These are phyloP conservation scores for Solanum arcanum DNA, from an alignment of 257 asterid species.

Conservation along the genomic window DNA sequence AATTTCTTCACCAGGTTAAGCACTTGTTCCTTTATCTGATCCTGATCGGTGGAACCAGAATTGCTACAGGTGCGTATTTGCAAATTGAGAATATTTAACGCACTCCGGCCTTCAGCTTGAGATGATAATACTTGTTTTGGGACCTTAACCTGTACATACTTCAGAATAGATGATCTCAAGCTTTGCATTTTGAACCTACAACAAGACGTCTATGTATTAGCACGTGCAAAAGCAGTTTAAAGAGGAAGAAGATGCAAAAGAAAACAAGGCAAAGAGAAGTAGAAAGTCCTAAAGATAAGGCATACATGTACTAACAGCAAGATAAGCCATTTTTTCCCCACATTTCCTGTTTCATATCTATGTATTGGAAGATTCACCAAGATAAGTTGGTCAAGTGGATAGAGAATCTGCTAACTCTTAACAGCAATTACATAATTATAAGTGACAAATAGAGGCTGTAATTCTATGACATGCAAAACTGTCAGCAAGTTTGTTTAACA, in stretches of 20 bases:
- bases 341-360: not conserved
- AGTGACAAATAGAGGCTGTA: not conserved
- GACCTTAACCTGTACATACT: slow-evolving; percentile 32
- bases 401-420: not conserved
- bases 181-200: slow-evolving; percentile 17
- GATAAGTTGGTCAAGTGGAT: not conserved
- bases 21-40: slow-evolving; percentile 41
- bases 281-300: not conserved
- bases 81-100: slow-evolving; percentile 7
- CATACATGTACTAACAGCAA: not conserved
- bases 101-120: slow-evolving; percentile 3
- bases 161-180: slow-evolving; percentile 30
- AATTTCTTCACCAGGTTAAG: slow-evolving; percentile 55
- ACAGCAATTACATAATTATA: not conserved
- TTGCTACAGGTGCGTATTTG: slow-evolving; percentile 23
- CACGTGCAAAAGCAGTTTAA: not conserved
- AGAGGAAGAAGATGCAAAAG: not conserved
- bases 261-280: not conserved
- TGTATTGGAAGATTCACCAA: not conserved
- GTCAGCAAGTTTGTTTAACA: not conserved
- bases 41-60: slow-evolving; percentile 15
- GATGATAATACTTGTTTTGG: slow-evolving; percentile 10
- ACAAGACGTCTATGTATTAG: not conserved
- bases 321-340: not conserved
- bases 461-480: not conserved